Evolutionary conservation across 2,329 filamentous ascomycete species (phyloP), one percentile per base, ranked within the genome.

Genomic region (Pseudogymnoascus verrucosus): DNA sequence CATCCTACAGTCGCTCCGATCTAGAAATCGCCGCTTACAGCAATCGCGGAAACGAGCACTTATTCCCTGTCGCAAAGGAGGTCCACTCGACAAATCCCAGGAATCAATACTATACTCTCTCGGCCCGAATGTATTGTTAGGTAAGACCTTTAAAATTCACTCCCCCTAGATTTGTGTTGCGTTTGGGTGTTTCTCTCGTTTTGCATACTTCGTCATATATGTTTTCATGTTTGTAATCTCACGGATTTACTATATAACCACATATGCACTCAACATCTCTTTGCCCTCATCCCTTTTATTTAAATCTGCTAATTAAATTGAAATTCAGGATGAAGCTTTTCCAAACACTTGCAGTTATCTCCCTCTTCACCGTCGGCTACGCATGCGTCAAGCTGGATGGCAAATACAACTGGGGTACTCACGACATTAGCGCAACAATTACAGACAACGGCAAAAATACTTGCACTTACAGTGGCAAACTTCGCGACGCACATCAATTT

Each of bases 101-200:
- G 8, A 54, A 54, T 21, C 47, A 54, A 54, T 54, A 31, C 26
- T 54, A 54, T 54, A 54, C 47, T 31, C 47, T 54, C 47, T 54
- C 47, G 47, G 47, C 47, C 47, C 47, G 26, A 54, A 16, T 54
- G 4, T 54, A 54, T 8, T 54, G 47, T 31, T 54, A 54, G 47
- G 47, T 54, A 31, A 54, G 47, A 54, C 23, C 12, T 28, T 54
- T 31, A 2, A 3, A 54, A 31, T 26, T 19, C 26, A 54, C 23
- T 28, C 44, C 26, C 14, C 26, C 26, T 54, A 31, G 47, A 31
- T 31, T 54, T 16, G 26, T 54, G 47, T 54, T 16, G 7, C 8
- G 14, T 54, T 54, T 31, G 1, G 4, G 19, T 31, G 44, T 31
- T 28, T 54, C 7, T n/a, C 23, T 16, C 14, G 3, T 6, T 31